Base-by-base conservation (phyloP, 257 asterid species). In the Solanum acaule region DNA sequence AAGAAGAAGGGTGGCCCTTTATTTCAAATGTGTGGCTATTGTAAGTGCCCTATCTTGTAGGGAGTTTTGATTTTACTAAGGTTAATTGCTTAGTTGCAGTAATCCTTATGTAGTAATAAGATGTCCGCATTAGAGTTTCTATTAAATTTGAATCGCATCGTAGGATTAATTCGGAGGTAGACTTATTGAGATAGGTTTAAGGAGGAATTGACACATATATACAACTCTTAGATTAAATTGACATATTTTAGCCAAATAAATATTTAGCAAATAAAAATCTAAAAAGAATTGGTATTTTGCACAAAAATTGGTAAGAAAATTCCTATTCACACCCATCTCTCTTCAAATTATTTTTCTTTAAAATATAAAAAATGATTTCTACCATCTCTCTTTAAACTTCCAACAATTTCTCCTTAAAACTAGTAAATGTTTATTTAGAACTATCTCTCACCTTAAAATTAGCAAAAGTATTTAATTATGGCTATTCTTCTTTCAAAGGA, bases 11-110 rank as follows among this genome's bases (percentile, higher is more conserved):
- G 13, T 79, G 49, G 46, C 77, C 70, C 72, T 33, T 68, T 35
- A 37, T 29, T 77, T 46, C 85, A 72, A 88, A 85, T 61, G 89
- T 25, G 86, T 89, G 93, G 90, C 83, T 67, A 67, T 86, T 37
- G 52, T 67, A 52, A 52, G 34, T 91, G 83, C 90, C 91, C 88
- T 67, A 86, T 91, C 91, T 83, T 86, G 20, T 68, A 86, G 87
- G 91, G 88, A 15, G 44, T 81, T 44, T 34, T 73, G 38, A 15
- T 25, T 33, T 25, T 72, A 34, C 18, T 18, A 20, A 86, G 23
- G 31, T 15, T 72, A 37, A 10, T 11, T 40, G 81, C 14, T 2
- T 10, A 86, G 12, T 27, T 61, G 29, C 18, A 8, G 29, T 67
- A 67, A 27, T 42, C 73, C 65, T 72, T 8, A 27, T 37, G 65